Evolutionary conservation across 192 early-diverging fungal genomes (phyloP), one percentile per base, ranked within the genome.

Genomic region (Backusella westeae): DNA sequence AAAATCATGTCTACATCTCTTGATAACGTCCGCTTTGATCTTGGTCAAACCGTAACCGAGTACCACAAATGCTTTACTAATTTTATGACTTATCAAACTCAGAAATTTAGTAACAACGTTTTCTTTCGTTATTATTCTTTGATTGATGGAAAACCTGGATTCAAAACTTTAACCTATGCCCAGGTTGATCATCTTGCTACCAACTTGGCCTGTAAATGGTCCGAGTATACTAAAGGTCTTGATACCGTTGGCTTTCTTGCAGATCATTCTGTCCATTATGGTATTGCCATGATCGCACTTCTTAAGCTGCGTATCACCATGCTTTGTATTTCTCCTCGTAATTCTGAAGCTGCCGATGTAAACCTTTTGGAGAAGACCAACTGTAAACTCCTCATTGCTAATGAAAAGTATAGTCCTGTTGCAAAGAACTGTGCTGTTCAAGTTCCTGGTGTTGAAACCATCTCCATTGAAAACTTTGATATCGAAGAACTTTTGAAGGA

Each of bases 181-280:
- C 52, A 77, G 34, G 76, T 72, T 32, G 56, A 77, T 34, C 35
- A 14, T 4, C 53, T 77, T 17, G n/a, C 76, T 1, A 77, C 46
- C 4, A 72, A 77, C n/a, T 14, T 77, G 12, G 76, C 76, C 15
- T 77, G 69, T 5, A 17, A 63, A 41, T 49, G 26, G 70, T 23
- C 2, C 2, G 0, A 77, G 19, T 7, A 14, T n/a, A 6, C 67
- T 6, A 34, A 65, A 29, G 75, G 52, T 21, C 23, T 72, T 1
- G 41, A 63, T 2, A 6, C 53, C 4, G 36, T 71, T 9, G 68
- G 52, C 1, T 42, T 71, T 42, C 7, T 77, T 26, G 69, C 32
- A 1, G 69, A 77, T 29, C 69, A 71, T 42, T 36, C 35, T 32
- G 29, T 44, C 32, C 19, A 44, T 3, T 77, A 66, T 35, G 15